Percentiles rank a stretch among this genome's conserved stretches.
These are phyloP conservation scores for Calamus simplicifolius DNA, from an alignment of 176 grass and related monocot genomes.

Conservation along the genomic window DNA sequence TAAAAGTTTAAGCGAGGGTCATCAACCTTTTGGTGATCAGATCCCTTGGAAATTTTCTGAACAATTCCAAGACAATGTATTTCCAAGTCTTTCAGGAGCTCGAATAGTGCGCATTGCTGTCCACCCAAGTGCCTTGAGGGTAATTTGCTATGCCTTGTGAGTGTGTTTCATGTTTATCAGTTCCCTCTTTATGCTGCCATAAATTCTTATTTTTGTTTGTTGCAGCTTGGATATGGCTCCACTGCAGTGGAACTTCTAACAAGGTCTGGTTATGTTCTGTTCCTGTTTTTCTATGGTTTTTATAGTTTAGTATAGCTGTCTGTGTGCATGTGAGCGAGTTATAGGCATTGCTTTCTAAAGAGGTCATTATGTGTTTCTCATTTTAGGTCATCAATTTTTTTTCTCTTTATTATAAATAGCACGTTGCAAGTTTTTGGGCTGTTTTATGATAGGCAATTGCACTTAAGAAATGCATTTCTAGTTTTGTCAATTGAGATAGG, in stretches of 20 bases:
- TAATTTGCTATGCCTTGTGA: constrained; percentile 10
- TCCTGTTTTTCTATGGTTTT: neutral
- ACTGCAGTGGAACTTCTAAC: constrained; percentile 56
- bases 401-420: no score
- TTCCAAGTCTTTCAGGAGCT: constrained; percentile 91
- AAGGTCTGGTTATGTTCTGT: constrained; percentile 27
- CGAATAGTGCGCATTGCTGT: constrained; percentile 93
- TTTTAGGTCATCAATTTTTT: no score
- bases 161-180: neutral
- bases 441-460: no score
- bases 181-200: constrained; percentile 5
- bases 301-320: neutral
- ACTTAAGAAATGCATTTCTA: no score
- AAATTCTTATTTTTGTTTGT: neutral
- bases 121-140: constrained; percentile 87
- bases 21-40: constrained; percentile 74
- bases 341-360: no score
- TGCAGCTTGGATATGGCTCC: constrained; percentile 81
- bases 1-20: constrained; percentile 77
- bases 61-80: constrained; percentile 91
- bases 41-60: constrained; percentile 99
- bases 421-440: no score
- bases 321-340: neutral
- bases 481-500: no score
- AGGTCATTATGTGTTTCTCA: no score